Conservation (phyloP, 176 grass and related monocot species). For the Oryza brachyantha region DNA sequence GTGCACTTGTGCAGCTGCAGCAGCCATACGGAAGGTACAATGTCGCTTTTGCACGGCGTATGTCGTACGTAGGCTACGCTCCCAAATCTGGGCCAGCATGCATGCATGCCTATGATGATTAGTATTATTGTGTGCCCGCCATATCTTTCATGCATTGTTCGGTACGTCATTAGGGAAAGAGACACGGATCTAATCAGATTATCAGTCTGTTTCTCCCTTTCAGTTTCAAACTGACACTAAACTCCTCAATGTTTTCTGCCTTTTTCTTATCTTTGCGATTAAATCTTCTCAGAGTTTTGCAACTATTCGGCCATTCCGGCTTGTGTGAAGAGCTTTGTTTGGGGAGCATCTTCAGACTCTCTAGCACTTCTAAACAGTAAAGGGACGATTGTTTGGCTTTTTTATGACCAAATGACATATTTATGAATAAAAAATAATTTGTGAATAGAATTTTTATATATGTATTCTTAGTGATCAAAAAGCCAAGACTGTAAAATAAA, state of each 20-base stretch:
- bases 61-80: background rate
- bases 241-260: too few species aligned
- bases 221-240: background rate
- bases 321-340: too few species aligned
- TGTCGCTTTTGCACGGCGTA: slow-evolving; percentile 6
- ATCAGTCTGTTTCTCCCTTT: background rate
- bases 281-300: background rate
- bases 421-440: too few species aligned
- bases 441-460: too few species aligned
- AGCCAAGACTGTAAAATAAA: too few species aligned
- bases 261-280: too few species aligned
- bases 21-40: slow-evolving; percentile 10
- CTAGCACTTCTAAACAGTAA: too few species aligned
- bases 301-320: background rate
- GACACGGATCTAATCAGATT: background rate
- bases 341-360: too few species aligned
- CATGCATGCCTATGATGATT: too few species aligned
- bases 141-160: background rate
- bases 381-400: too few species aligned
- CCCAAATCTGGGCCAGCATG: background rate
- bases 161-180: background rate
- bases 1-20: background rate
- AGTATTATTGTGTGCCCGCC: background rate
- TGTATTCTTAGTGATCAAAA: too few species aligned
- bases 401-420: too few species aligned